Conservation (phyloP, 768 basidiomycete species). For the Boletus subcaerulescens region DNA sequence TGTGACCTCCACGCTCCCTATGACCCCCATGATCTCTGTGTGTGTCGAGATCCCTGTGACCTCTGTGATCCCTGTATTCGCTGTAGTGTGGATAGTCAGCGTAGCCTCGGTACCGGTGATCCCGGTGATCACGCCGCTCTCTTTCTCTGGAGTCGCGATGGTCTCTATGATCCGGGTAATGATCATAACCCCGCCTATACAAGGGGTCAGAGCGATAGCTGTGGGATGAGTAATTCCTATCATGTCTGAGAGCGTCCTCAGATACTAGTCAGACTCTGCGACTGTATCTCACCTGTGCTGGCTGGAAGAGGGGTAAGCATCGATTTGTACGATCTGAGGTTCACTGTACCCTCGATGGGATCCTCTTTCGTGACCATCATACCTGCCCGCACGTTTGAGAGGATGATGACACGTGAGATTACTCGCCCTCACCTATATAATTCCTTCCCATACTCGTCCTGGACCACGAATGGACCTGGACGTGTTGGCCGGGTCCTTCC, state of each 20-base stretch:
- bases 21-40: slow-evolving; percentile 9
- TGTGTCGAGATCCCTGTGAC: background rate
- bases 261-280: background rate
- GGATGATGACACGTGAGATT: background rate
- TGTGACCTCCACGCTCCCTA: slow-evolving; percentile 14
- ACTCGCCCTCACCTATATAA: slow-evolving; percentile 47
- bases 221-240: slow-evolving; percentile 24
- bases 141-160: slow-evolving; percentile 21
- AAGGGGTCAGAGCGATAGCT: slow-evolving; percentile 24
- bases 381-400: slow-evolving; percentile 18
- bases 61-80: slow-evolving; percentile 15
- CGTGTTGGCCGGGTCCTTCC: slow-evolving; percentile 26
- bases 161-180: slow-evolving; percentile 21
- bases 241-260: slow-evolving; percentile 17
- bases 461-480: slow-evolving; percentile 49
- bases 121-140: slow-evolving; percentile 18
- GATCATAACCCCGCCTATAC: slow-evolving; percentile 21
- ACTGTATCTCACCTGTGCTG: slow-evolving; percentile 18
- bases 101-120: slow-evolving; percentile 20
- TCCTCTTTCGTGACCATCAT: slow-evolving; percentile 24
- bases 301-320: slow-evolving; percentile 18
- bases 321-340: slow-evolving; percentile 26
- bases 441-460: slow-evolving; percentile 57
- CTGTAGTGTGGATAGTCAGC: slow-evolving; percentile 12
- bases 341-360: slow-evolving; percentile 22